These are phyloP conservation scores for Mycosphaerella arachidis DNA, from an alignment of 2,329 filamentous ascomycete species.

Conservation along the genomic window DNA sequence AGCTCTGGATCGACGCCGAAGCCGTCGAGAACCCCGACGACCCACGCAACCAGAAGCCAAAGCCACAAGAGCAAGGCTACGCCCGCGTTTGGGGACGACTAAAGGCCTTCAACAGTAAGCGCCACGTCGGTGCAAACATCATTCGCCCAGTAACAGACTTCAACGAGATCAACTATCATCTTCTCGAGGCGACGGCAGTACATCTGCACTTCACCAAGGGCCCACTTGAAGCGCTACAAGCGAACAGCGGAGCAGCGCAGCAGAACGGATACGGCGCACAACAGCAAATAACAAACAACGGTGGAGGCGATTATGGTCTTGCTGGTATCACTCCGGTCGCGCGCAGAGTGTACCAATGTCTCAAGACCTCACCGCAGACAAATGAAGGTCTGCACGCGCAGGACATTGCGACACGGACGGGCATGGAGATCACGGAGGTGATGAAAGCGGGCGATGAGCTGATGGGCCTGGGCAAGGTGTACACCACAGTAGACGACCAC, in stretches of 20 bases:
- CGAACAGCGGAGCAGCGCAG: conserved; percentile 29
- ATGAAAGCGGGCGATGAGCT: conserved; percentile 77
- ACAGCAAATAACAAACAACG: conserved; percentile 22
- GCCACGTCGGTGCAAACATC: conserved; percentile 73
- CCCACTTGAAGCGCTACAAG: conserved; percentile 47
- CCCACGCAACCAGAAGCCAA: conserved; percentile 33
- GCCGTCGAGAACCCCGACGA: conserved; percentile 38
- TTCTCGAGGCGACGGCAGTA: conserved; percentile 83
- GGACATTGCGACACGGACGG: conserved; percentile 62
- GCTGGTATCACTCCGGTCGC: conserved; percentile 48
- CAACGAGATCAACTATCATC: conserved; percentile 90
- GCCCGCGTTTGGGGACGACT: conserved; percentile 82
- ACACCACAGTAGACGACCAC: conserved; percentile 86
- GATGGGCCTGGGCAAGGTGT: conserved; percentile 68
- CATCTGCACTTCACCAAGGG: conserved; percentile 80
- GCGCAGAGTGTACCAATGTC: conserved; percentile 63
- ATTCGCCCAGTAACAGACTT: conserved; percentile 76
- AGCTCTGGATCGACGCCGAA: conserved; percentile 73
- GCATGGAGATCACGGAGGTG: conserved; percentile 66
- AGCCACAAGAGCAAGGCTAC: conserved; percentile 69
- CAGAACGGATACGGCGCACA: conserved; percentile 26
- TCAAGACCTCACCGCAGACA: conserved; percentile 63
- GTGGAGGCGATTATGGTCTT: conserved; percentile 31
- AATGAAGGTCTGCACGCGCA: conserved; percentile 83
- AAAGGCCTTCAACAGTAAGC: conserved; percentile 78